Evolutionary conservation across 148 eudicot species (phyloP).

Genomic region (Vaccinium macrocarpon): DNA sequence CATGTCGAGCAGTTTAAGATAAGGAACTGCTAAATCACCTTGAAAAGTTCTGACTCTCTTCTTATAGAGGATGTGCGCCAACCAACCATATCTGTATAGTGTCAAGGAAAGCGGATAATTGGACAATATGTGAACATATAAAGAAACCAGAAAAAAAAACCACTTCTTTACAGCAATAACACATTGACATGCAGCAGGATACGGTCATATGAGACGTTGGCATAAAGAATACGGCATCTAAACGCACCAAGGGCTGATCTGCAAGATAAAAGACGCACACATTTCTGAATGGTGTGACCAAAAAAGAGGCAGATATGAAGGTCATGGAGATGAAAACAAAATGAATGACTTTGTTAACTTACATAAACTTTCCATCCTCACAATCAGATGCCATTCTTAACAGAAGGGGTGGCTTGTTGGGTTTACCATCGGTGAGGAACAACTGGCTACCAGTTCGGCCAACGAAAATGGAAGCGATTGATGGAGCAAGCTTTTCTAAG

Average conservation of each 20-base stretch:
- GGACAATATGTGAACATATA: conserved; percentile 2
- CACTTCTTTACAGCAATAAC: neutral
- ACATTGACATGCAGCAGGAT: conserved; percentile 46
- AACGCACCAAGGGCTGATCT: conserved; percentile 94
- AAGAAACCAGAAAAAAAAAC: neutral
- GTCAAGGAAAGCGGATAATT: conserved; percentile 35
- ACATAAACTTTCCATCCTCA: conserved; percentile 81
- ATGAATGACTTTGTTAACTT: conserved; percentile 30
- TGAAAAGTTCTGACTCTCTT: conserved; percentile 81
- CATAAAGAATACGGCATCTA: conserved; percentile 79
- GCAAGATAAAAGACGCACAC: conserved; percentile 31
- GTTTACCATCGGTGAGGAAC: conserved; percentile 89
- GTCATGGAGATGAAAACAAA: neutral
- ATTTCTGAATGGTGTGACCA: conserved; percentile 15
- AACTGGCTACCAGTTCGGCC: conserved; percentile 96
- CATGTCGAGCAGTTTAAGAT: neutral
- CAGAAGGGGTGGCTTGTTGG: conserved; percentile 83
- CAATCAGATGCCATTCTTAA: conserved; percentile 86
- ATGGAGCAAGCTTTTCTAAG: conserved; percentile 87
- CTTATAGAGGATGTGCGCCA: conserved; percentile 97
- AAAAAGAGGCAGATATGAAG: neutral
- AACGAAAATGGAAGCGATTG: conserved; percentile 70
- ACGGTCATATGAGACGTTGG: conserved; percentile 92
- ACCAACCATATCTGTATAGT: conserved; percentile 85
- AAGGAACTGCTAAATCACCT: conserved; percentile 41